Conservation (phyloP, 169 alveolate species). For the Cryptosporidium canis region DNA sequence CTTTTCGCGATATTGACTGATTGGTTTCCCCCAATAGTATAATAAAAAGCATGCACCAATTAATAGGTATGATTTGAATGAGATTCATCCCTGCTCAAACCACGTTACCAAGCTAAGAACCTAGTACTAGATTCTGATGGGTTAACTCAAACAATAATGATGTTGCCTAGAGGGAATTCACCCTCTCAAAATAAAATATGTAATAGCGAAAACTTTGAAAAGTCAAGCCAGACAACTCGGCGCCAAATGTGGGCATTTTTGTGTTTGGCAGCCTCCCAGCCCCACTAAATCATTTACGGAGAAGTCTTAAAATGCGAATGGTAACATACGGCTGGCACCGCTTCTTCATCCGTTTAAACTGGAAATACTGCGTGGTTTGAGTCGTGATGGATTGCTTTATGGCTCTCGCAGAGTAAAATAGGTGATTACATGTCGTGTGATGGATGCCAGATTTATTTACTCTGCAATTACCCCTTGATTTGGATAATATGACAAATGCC, state of each 20-base stretch:
- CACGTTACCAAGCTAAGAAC: background rate
- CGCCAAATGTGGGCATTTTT: background rate
- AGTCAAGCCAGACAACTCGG: background rate
- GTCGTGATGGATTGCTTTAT: background rate
- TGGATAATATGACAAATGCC: background rate
- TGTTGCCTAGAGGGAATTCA: background rate
- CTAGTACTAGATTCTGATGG: background rate
- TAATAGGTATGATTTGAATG: too few species aligned
- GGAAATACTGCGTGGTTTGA: background rate
- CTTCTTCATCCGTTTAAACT: background rate
- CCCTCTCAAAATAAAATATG: background rate
- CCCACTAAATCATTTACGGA: background rate
- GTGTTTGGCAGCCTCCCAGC: background rate
- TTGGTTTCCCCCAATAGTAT: too few species aligned
- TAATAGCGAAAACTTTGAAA: background rate
- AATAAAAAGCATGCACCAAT: too few species aligned
- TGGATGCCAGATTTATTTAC: background rate
- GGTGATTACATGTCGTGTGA: background rate
- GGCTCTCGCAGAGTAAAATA: background rate
- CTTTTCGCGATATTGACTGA: too few species aligned
- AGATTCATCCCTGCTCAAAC: too few species aligned
- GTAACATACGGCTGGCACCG: background rate
- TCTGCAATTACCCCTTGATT: background rate
- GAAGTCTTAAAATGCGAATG: background rate
- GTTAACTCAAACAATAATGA: background rate